Percentiles rank a stretch among this genome's conserved stretches.
These are phyloP conservation scores for Termitomyces bulborhizus DNA, from an alignment of 768 basidiomycete genomes.

Conservation along the genomic window DNA sequence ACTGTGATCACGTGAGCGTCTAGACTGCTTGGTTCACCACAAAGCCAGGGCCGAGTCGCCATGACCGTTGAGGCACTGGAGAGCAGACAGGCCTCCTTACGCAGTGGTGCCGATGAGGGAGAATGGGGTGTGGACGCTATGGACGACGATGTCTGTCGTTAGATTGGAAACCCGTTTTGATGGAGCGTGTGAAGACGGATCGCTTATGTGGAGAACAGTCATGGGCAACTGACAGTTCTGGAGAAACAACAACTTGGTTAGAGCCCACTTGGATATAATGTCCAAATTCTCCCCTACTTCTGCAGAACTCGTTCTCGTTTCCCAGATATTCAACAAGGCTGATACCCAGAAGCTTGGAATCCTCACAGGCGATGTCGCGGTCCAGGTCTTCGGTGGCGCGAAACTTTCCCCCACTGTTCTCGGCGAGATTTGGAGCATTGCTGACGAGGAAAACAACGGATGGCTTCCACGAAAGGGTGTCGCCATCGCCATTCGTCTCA, in stretches of 20 bases:
- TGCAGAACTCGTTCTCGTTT: constrained; percentile 54
- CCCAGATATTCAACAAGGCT: constrained; percentile 64
- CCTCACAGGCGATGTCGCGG: constrained; percentile 86
- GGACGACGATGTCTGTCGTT: neutral
- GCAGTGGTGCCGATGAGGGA: neutral
- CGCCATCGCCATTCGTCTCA: constrained; percentile 81
- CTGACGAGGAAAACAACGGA: constrained; percentile 92
- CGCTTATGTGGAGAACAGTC: constrained; percentile 4
- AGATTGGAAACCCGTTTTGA: neutral
- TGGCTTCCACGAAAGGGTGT: constrained; percentile 87
- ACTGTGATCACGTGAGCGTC: constrained; percentile 8
- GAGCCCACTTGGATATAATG: constrained; percentile 28
- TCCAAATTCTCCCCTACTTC: constrained; percentile 40
- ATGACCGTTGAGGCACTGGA: neutral
- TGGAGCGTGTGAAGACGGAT: constrained; percentile 14
- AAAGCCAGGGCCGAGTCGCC: neutral
- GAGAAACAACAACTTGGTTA: constrained; percentile 2
- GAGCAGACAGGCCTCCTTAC: neutral
- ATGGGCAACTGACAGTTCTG: neutral
- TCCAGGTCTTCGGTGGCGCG: constrained; percentile 79
- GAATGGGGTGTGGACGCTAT: neutral
- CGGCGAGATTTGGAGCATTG: constrained; percentile 90
- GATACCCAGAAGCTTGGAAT: constrained; percentile 80
- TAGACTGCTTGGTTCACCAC: neutral
- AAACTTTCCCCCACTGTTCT: constrained; percentile 72